These are phyloP conservation scores for Coemansia sp. DNA, from an alignment of 192 early-diverging fungal species.

Conservation along the genomic window DNA sequence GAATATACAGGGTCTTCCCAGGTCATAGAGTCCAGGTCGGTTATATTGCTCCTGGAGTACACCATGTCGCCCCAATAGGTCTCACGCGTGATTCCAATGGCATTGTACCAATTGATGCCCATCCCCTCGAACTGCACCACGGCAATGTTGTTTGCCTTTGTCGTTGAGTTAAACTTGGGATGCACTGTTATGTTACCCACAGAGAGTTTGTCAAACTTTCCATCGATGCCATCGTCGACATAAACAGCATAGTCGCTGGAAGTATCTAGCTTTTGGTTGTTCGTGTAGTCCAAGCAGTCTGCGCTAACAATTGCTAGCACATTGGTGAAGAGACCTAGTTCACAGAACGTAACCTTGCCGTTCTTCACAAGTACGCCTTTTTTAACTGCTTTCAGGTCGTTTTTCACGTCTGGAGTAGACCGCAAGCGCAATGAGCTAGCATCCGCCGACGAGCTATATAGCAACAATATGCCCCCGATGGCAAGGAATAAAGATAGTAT, in stretches of 20 bases:
- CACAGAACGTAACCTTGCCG: slow-evolving; percentile 24
- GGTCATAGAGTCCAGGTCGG: slow-evolving; percentile 1
- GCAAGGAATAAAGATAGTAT: background rate
- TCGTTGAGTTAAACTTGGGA: slow-evolving; percentile 14
- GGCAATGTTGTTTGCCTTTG: slow-evolving; percentile 38
- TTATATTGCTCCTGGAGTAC: slow-evolving; percentile 16
- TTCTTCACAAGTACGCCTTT: slow-evolving; percentile 23
- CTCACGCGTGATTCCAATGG: slow-evolving; percentile 4
- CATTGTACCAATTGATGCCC: slow-evolving; percentile 15
- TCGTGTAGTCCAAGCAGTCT: slow-evolving; percentile 23
- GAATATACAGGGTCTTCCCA: slow-evolving; percentile 14
- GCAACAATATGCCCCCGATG: background rate
- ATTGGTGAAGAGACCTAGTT: slow-evolving; percentile 26
- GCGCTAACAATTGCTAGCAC: slow-evolving; percentile 23
- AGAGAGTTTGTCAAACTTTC: background rate
- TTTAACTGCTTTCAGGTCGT: slow-evolving; percentile 10
- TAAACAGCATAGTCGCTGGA: slow-evolving; percentile 9
- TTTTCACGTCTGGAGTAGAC: background rate
- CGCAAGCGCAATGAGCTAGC: background rate
- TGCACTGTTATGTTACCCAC: slow-evolving; percentile 23
- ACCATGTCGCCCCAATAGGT: slow-evolving; percentile 13
- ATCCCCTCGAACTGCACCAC: slow-evolving; percentile 11
- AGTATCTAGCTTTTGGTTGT: slow-evolving; percentile 4
- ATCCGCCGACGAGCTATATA: background rate
- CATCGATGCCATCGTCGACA: slow-evolving; percentile 6